A percentile compares a stretch with the other conserved stretches of the same genome.
Evolutionary conservation across 331 rosid species (phyloP).

Genomic region (Pyrus hybrid): DNA sequence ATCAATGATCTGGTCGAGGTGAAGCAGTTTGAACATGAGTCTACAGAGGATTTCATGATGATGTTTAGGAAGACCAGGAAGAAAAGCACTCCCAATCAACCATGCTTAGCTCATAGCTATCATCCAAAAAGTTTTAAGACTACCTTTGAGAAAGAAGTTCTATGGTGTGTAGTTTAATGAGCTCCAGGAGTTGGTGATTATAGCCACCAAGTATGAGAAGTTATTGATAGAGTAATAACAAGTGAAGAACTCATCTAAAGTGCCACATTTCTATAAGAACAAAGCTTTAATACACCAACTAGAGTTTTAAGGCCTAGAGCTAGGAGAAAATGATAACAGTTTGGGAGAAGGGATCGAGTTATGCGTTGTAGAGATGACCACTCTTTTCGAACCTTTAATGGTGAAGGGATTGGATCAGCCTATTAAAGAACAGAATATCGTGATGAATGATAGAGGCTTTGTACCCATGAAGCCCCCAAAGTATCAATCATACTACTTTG

Average conservation of each 20-base stretch:
- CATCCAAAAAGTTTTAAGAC: accelerated
- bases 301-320: no score
- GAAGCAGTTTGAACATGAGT: no score
- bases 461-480: neutral
- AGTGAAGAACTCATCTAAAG: no score
- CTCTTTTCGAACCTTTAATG: no score
- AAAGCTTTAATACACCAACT: accelerated
- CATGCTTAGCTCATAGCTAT: no score
- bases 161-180: no score
- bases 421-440: no score
- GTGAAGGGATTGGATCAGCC: no score
- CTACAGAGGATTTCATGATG: no score
- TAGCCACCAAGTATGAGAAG: neutral
- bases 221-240: accelerated
- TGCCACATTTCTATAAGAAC: accelerated
- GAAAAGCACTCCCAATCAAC: no score
- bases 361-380: accelerated
- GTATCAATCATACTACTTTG: accelerated
- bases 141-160: neutral
- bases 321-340: neutral
- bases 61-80: neutral
- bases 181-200: neutral
- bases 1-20: no score
- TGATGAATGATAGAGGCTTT: no score
- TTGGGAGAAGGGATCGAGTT: accelerated